Evolutionary conservation across 164 flowering plant species (phyloP).

Genomic region (Nelumbo lutea): DNA sequence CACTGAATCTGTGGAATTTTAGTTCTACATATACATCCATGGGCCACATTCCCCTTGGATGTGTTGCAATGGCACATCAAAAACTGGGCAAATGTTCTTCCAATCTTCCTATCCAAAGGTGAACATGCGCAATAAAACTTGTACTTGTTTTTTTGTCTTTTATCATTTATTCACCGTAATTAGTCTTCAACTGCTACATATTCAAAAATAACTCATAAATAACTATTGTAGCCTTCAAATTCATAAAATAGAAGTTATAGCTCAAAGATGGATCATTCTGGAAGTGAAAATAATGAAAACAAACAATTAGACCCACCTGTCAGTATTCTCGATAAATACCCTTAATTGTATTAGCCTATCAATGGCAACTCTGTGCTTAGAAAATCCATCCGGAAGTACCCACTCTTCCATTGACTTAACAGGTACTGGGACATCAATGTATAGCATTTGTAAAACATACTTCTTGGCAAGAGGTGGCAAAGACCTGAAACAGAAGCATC

Average conservation of each 20-base stretch:
- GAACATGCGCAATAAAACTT: no score
- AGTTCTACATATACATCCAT: no score
- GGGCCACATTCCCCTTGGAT: no score
- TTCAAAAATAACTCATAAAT: no score
- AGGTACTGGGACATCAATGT: slow-evolving; percentile 56
- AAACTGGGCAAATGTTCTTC: no score
- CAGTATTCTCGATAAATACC: slow-evolving; percentile 53
- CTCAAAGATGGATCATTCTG: no score
- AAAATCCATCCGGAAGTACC: slow-evolving; percentile 76
- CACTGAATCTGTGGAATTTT: no score
- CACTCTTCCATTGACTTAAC: slow-evolving; percentile 78
- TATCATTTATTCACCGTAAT: no score
- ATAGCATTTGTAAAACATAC: slow-evolving; percentile 72
- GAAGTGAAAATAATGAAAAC: neutral
- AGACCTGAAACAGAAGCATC: slow-evolving; percentile 47
- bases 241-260: neutral
- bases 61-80: no score
- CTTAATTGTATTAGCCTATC: slow-evolving; percentile 80
- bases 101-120: no score
- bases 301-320: slow-evolving; percentile 39
- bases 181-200: no score
- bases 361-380: slow-evolving; percentile 82
- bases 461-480: slow-evolving; percentile 92
- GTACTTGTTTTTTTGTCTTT: no score
- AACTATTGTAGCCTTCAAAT: neutral